phyloP scores from a whole-genome alignment of 495 filamentous ascomycete species.

The Talaromyces wortmannii region DNA sequence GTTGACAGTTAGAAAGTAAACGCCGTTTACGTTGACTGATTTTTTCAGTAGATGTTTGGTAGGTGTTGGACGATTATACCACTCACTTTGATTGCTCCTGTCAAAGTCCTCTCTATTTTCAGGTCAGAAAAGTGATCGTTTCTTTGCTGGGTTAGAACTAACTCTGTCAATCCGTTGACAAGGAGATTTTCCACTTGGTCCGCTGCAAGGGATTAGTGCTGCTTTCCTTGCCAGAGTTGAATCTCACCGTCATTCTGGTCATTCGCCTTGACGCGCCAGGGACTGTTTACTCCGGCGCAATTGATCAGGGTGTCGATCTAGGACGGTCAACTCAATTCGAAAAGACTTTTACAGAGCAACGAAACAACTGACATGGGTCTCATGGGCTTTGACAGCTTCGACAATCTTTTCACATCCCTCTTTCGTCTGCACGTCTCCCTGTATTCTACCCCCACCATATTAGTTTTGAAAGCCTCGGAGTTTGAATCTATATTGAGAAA shows the following conservation, averaged over 20 bases:
- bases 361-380: conserved; percentile 2
- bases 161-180: conserved; percentile 12
- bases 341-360: neutral
- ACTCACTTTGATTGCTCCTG: conserved; percentile 12
- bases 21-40: conserved; percentile 6
- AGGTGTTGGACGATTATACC: neutral
- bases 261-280: conserved; percentile 5
- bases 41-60: conserved; percentile 2
- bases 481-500: too few relatives aligned
- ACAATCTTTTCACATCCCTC: conserved; percentile 8
- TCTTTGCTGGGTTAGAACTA: neutral
- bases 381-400: conserved; percentile 3
- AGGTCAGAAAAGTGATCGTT: neutral
- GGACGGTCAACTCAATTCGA: neutral
- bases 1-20: conserved; percentile 7
- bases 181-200: conserved; percentile 15
- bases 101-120: conserved; percentile 20
- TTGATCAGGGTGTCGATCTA: conserved; percentile 11
- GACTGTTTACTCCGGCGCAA: conserved; percentile 10
- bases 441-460: neutral
- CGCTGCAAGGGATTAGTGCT: neutral
- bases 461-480: neutral
- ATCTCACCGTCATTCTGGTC: conserved; percentile 11
- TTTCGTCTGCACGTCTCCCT: conserved; percentile 9
- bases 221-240: neutral